Conservation (phyloP, 495 filamentous ascomycete genomes). For the Entonaema liquescens region DNA sequence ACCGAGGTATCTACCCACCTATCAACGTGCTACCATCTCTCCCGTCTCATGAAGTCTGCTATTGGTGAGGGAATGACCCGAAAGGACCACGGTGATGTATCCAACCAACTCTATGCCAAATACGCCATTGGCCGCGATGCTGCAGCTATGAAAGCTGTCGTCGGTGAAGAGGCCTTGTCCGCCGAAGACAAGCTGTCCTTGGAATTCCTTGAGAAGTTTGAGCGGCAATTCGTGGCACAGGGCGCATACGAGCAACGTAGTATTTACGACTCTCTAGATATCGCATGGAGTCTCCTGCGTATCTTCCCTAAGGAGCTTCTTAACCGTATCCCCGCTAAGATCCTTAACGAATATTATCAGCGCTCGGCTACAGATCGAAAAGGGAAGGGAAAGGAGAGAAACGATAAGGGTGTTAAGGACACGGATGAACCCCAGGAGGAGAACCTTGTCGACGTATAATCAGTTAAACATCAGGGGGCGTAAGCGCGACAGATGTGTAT, state of each 20-base stretch:
- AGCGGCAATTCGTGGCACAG: slow-evolving; percentile 90
- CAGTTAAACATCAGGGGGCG: slow-evolving; percentile 7
- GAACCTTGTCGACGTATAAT: slow-evolving; percentile 74
- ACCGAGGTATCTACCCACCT: slow-evolving; percentile 96
- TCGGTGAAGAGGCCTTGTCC: slow-evolving; percentile 95
- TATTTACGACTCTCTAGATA: slow-evolving; percentile 91
- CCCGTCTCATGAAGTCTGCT: slow-evolving; percentile 99
- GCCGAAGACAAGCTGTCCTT: slow-evolving; percentile 96
- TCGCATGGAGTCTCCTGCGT: slow-evolving; percentile 93
- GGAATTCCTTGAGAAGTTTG: slow-evolving; percentile 98
- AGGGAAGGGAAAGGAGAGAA: slow-evolving; percentile 69
- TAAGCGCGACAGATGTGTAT: slow-evolving; percentile 39
- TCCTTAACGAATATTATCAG: slow-evolving; percentile 91
- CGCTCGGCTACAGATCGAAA: slow-evolving; percentile 71
- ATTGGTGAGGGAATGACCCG: slow-evolving; percentile 96
- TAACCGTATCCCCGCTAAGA: slow-evolving; percentile 94
- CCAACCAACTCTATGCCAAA: slow-evolving; percentile 99
- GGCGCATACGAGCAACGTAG: slow-evolving; percentile 88
- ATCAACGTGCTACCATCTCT: slow-evolving; percentile 98
- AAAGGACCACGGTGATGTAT: slow-evolving; percentile 96
- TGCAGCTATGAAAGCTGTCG: slow-evolving; percentile 98
- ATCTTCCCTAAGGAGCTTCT: slow-evolving; percentile 98
- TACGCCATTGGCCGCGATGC: slow-evolving; percentile 99
- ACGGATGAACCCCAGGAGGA: slow-evolving; percentile 64
- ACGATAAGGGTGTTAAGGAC: slow-evolving; percentile 70